These are phyloP conservation scores for Piloderma croceum DNA, from an alignment of 768 basidiomycete genomes.

Conservation along the genomic window DNA sequence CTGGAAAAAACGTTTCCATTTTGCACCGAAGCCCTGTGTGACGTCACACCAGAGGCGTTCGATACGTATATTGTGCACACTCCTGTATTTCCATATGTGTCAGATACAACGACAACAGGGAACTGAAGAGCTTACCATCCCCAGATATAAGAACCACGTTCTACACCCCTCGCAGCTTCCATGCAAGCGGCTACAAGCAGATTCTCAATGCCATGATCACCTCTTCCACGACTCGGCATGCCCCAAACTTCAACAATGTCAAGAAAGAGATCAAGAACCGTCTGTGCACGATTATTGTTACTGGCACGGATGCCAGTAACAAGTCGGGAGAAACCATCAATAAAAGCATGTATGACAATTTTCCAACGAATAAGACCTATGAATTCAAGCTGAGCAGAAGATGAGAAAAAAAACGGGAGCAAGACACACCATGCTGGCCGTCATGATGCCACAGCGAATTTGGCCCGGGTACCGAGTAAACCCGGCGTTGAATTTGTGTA, in stretches of 20 bases:
- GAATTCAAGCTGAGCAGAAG: neutral
- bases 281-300: slow-evolving; percentile 33
- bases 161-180: slow-evolving; percentile 10
- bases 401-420: neutral
- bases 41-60: slow-evolving; percentile 16
- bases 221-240: slow-evolving; percentile 25
- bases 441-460: slow-evolving; percentile 35
- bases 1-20: slow-evolving; percentile 14
- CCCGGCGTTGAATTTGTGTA: slow-evolving; percentile 14
- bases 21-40: slow-evolving; percentile 1
- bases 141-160: slow-evolving; percentile 33
- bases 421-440: slow-evolving; percentile 32
- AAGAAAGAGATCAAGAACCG: slow-evolving; percentile 31
- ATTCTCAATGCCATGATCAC: slow-evolving; percentile 38
- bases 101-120: too few species aligned
- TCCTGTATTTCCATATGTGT: neutral
- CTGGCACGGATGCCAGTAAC: slow-evolving; percentile 29
- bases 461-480: slow-evolving; percentile 22
- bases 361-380: slow-evolving; percentile 28
- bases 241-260: slow-evolving; percentile 19
- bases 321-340: slow-evolving; percentile 26
- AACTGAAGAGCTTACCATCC: slow-evolving; percentile 24
- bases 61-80: slow-evolving; percentile 5
- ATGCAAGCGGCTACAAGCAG: slow-evolving; percentile 24
- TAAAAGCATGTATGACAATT: slow-evolving; percentile 28